Conservation (phyloP, 1,284 basidiomycete species). For the Thelephora terrestris region DNA sequence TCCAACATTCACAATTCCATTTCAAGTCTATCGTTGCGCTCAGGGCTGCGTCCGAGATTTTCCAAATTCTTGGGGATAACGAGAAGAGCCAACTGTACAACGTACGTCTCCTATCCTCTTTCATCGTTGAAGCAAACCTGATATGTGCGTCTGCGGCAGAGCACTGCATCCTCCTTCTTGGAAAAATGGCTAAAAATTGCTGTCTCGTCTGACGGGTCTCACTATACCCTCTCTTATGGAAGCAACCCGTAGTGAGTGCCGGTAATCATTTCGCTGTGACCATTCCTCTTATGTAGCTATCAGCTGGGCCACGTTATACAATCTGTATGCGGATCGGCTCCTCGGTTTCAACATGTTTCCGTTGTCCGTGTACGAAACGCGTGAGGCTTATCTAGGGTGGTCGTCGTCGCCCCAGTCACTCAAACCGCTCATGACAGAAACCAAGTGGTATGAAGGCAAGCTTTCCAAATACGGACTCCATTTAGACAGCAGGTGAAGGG, state of each 20-base stretch:
- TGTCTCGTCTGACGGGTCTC: slow-evolving; percentile 36
- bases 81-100: slow-evolving; percentile 45
- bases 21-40: slow-evolving; percentile 50
- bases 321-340: slow-evolving; percentile 57
- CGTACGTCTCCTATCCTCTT: slow-evolving; percentile 25
- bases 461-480: slow-evolving; percentile 46
- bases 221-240: slow-evolving; percentile 46
- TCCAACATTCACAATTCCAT: too few species aligned
- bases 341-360: slow-evolving; percentile 55
- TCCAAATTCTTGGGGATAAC: slow-evolving; percentile 37
- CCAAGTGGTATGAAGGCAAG: slow-evolving; percentile 51
- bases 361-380: slow-evolving; percentile 48
- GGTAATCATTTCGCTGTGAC: slow-evolving; percentile 9
- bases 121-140: background rate
- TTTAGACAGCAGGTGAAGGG: slow-evolving; percentile 43
- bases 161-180: slow-evolving; percentile 46
- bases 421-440: slow-evolving; percentile 32
- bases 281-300: slow-evolving; percentile 7
- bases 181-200: slow-evolving; percentile 43
- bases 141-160: slow-evolving; percentile 22
- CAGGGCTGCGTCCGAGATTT: slow-evolving; percentile 55
- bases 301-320: slow-evolving; percentile 59
- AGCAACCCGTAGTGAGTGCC: slow-evolving; percentile 28
- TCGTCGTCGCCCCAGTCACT: slow-evolving; percentile 1
- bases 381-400: slow-evolving; percentile 25